These are phyloP conservation scores for Russula brevipes DNA, from an alignment of 768 basidiomycete species.

Conservation along the genomic window DNA sequence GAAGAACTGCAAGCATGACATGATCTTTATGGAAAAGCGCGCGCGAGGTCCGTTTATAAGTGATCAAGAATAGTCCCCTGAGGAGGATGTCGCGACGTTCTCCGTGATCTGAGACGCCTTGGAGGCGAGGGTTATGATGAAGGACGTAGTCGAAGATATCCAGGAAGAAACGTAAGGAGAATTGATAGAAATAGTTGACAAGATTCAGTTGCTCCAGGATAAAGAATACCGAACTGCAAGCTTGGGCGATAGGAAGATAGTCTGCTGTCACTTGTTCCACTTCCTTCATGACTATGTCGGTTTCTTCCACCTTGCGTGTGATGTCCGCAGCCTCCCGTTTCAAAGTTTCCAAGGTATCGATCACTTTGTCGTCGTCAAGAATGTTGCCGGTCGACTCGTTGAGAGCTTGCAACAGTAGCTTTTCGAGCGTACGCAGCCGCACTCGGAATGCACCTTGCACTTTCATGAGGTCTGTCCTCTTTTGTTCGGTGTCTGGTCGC, in stretches of 20 bases:
- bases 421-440: conserved; percentile 87
- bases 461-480: conserved; percentile 95
- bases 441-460: conserved; percentile 97
- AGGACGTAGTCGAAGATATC: conserved; percentile 97
- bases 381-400: conserved; percentile 98
- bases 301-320: conserved; percentile 92
- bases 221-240: conserved; percentile 96
- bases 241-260: conserved; percentile 90
- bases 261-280: conserved; percentile 94
- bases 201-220: conserved; percentile 90
- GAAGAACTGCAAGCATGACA: conserved; percentile 81
- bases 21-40: conserved; percentile 88
- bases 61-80: conserved; percentile 82
- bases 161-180: conserved; percentile 95
- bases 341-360: conserved; percentile 89
- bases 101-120: conserved; percentile 65
- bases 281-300: conserved; percentile 91
- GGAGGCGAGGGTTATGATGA: conserved; percentile 86
- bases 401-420: conserved; percentile 85
- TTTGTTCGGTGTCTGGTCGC: conserved; percentile 92
- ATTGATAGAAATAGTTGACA: conserved; percentile 98
- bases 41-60: conserved; percentile 85
- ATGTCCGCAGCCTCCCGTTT: conserved; percentile 97
- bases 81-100: conserved; percentile 74
- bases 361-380: conserved; percentile 97